Percentiles rank a stretch among this genome's conserved stretches.
These are phyloP conservation scores for Coemansia sp. DNA, from an alignment of 192 early-diverging fungal species.

Conservation along the genomic window DNA sequence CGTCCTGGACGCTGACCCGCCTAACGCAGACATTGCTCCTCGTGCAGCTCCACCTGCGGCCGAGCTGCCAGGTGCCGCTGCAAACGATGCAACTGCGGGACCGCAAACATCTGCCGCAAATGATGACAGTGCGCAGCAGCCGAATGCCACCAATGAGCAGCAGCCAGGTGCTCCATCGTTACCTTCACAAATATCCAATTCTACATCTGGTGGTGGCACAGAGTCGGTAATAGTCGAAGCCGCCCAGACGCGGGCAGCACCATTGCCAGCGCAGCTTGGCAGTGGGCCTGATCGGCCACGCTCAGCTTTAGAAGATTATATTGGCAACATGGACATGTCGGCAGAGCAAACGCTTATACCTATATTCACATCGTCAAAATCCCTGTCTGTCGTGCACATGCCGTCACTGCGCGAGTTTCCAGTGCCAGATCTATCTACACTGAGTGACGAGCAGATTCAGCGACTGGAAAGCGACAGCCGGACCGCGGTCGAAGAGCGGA, in stretches of 20 bases:
- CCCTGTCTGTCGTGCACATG: conserved; percentile 16
- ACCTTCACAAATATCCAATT: background rate
- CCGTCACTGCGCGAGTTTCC: conserved; percentile 40
- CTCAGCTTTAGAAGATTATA: background rate
- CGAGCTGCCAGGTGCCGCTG: background rate
- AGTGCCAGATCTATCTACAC: conserved; percentile 44
- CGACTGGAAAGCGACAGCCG: conserved; percentile 59
- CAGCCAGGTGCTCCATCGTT: background rate
- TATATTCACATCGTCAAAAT: conserved; percentile 18
- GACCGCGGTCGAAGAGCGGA: conserved; percentile 62
- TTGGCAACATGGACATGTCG: background rate
- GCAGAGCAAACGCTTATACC: conserved; percentile 21
- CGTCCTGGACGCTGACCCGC: background rate
- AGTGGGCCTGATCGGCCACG: background rate
- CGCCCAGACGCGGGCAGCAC: background rate
- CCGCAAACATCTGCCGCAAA: background rate
- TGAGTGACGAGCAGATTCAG: conserved; percentile 61
- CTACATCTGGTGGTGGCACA: background rate
- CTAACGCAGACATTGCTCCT: background rate
- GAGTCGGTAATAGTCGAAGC: background rate
- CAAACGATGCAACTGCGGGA: background rate
- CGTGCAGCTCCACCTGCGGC: background rate
- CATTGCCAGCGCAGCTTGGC: background rate
- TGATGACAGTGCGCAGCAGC: background rate
- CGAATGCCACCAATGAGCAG: background rate